A percentile compares a stretch with the other conserved stretches of the same genome.
These are phyloP conservation scores for Monilinia laxa DNA, from an alignment of 2,329 filamentous ascomycete species.

Conservation along the genomic window DNA sequence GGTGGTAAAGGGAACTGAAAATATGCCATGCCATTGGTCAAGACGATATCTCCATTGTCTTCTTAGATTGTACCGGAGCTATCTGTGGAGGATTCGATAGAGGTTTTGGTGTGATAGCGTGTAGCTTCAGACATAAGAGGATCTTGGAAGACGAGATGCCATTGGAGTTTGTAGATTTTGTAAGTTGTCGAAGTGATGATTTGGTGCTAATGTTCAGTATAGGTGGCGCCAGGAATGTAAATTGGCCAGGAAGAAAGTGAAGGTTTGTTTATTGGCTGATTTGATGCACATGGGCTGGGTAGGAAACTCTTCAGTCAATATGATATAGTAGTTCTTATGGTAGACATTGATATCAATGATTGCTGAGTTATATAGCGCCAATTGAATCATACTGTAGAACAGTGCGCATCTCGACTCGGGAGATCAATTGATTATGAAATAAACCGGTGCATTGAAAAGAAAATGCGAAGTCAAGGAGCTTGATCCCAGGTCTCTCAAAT, in stretches of 20 bases:
- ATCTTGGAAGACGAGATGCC: background rate
- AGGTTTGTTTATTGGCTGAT: too few relatives aligned
- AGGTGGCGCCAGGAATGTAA: too few relatives aligned
- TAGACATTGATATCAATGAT: too few relatives aligned
- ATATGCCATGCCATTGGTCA: background rate
- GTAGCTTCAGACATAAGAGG: background rate
- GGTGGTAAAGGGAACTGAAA: background rate
- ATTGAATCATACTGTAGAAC: too few relatives aligned
- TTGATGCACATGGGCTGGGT: too few relatives aligned
- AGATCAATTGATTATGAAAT: too few relatives aligned
- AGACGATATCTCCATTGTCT: background rate
- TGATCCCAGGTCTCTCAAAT: background rate
- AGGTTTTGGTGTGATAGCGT: conserved; percentile 9
- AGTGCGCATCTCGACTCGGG: too few relatives aligned
- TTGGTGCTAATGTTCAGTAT: too few relatives aligned
- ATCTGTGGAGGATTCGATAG: background rate
- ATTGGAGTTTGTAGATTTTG: background rate
- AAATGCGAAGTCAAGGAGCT: background rate
- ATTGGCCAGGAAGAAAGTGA: too few relatives aligned
- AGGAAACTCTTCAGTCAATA: too few relatives aligned
- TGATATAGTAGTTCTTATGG: too few relatives aligned
- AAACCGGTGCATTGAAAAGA: background rate
- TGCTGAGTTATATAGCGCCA: too few relatives aligned
- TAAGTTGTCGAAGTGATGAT: background rate
- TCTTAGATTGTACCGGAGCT: background rate